Evolutionary conservation across 2,329 filamentous ascomycete species (phyloP), one percentile per base, ranked within the genome.

Genomic region (Didymosphaeria variabile): DNA sequence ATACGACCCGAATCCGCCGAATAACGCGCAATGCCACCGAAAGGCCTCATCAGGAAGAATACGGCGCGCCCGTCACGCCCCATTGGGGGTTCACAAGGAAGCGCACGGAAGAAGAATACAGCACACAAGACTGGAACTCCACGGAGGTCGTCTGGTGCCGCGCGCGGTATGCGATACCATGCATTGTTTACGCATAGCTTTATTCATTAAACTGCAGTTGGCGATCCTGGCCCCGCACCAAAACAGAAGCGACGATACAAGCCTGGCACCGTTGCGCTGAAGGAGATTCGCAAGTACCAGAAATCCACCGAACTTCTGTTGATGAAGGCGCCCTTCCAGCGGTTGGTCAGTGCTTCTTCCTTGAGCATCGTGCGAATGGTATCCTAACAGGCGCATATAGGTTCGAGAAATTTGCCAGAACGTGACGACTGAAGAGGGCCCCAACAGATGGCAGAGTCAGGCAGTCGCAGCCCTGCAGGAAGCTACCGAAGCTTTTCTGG

Each of bases 271-370:
- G 91, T 97, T 84, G 94, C 94, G 87, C 91, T 98, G 77, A 92
- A 93, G 88, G 95, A 99, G 86, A 99, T 99, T 77, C 91, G 94
- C 87, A 91, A 92, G 79, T 98, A 98, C 87, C 94, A 98, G 86
- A 97, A 97, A 86, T 93, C 91, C 68, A 97, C 94, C 55, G 94
- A 98, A 85, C 90, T 99, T 55, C 85, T 99, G 74, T 93, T 99
- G 83, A 90, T 92, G 84, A 98, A 97, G 87, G 90, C 97, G 67
- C 95, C 95, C 64, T 99, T 99, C 87, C 93, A 97, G 85, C 92
- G 95, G 81, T 86, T 99, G 79, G 95, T 84, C 73, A 49, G 80
- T 59, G 21, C 23, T n/a, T 15, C 17, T 42, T 17, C 5, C 26
- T 29, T 38, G 38, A 32, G 32, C 91, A 96, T 49, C 3, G 10